Conservation (phyloP, 1,139 yeast genomes). For the Petasospora fabianii region DNA sequence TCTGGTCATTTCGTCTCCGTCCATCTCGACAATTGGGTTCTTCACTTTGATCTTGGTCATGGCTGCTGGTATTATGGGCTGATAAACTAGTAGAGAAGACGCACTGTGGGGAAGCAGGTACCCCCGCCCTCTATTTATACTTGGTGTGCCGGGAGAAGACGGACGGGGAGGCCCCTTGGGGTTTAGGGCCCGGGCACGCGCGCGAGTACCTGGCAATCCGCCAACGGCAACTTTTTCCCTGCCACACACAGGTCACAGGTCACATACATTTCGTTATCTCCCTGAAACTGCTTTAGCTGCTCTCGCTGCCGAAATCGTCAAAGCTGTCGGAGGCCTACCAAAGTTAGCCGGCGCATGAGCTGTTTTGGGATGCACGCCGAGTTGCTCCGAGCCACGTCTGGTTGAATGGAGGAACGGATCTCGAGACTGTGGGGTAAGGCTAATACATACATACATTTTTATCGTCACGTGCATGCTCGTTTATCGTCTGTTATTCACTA, state of each 20-base stretch:
- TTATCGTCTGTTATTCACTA: background rate
- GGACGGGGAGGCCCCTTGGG: no score
- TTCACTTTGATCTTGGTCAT: slow-evolving; percentile 49
- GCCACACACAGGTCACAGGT: no score
- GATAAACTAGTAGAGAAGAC: no score
- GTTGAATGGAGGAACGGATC: slow-evolving; percentile 2
- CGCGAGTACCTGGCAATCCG: no score
- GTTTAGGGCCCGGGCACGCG: no score
- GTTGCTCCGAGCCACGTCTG: slow-evolving; percentile 7
- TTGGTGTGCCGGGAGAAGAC: no score
- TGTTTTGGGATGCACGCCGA: background rate
- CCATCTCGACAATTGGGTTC: slow-evolving; percentile 76
- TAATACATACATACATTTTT: background rate
- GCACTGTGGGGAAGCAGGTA: no score
- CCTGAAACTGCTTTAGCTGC: no score
- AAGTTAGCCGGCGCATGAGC: background rate
- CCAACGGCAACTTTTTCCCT: no score
- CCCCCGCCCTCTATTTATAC: no score
- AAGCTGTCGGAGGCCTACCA: background rate
- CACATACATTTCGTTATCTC: no score
- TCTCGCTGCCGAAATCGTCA: slow-evolving; percentile 4
- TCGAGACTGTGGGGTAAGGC: background rate
- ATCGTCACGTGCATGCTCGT: background rate
- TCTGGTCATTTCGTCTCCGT: slow-evolving; percentile 86
- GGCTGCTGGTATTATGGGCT: background rate